Evolutionary conservation across 1,284 basidiomycete species (phyloP).

Genomic region (Golubevia pallescens): DNA sequence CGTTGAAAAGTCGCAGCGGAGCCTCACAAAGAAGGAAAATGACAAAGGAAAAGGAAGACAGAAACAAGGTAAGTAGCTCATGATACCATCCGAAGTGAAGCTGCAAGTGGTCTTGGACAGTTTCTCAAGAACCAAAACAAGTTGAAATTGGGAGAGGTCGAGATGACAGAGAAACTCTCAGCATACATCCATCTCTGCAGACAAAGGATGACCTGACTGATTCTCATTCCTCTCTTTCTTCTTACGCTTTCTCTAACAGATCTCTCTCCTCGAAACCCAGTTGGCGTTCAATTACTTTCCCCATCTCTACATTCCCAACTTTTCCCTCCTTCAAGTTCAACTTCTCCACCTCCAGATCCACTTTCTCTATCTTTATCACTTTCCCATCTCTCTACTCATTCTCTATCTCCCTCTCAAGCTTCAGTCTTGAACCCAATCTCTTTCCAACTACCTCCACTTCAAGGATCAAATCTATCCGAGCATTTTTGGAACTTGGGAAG

Average conservation of each 20-base stretch:
- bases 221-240: no score
- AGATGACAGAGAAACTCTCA: no score
- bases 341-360: conserved; percentile 72
- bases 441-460: conserved; percentile 83
- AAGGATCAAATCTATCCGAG: conserved; percentile 81
- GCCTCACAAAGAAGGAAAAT: neutral
- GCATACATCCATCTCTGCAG: no score
- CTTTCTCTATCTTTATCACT: conserved; percentile 77
- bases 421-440: conserved; percentile 78
- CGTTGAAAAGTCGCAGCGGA: neutral
- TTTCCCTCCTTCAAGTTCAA: conserved; percentile 72
- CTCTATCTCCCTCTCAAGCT: conserved; percentile 79
- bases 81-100: no score
- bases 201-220: no score
- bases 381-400: conserved; percentile 79
- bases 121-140: no score
- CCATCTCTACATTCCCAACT: conserved; percentile 79
- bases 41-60: neutral
- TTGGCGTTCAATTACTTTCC: conserved; percentile 91
- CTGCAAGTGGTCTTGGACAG: no score
- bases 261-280: conserved; percentile 72
- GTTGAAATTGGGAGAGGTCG: no score
- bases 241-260: no score
- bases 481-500: conserved; percentile 86
- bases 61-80: no score